These are phyloP conservation scores for Gillenia trifoliata DNA, from an alignment of 306 rosid genomes.

Conservation along the genomic window DNA sequence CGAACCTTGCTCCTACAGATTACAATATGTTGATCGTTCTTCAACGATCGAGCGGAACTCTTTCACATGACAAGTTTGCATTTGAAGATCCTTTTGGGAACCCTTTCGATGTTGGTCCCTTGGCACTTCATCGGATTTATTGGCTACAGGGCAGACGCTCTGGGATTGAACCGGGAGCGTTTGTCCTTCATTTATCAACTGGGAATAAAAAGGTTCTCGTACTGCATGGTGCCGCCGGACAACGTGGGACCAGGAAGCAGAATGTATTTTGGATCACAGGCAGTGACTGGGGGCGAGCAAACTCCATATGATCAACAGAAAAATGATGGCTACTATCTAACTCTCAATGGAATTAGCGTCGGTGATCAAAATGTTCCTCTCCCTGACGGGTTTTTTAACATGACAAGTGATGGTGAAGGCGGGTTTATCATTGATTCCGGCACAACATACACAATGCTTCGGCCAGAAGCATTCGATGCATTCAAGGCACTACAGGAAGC, in stretches of 20 bases:
- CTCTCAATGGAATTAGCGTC: constrained; percentile 11
- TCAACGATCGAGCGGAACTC: constrained; percentile 8
- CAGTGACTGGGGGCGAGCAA: not conserved
- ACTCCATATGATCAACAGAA: constrained; percentile 10
- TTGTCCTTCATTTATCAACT: constrained; percentile 19
- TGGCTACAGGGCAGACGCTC: not conserved
- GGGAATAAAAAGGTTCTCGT: constrained; percentile 20
- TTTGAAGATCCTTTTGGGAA: constrained; percentile 5
- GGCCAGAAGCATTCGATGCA: constrained; percentile 15
- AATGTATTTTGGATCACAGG: no score
- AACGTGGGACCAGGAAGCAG: not conserved
- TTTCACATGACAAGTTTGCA: constrained; percentile 17
- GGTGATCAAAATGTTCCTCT: not conserved
- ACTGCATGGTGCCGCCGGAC: constrained; percentile 15
- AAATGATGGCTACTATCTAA: constrained; percentile 2
- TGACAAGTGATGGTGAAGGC: not conserved
- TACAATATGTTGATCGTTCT: constrained; percentile 1
- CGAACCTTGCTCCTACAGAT: constrained; percentile 6
- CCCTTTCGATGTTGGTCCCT: constrained; percentile 12
- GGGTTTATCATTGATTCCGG: constrained; percentile 23
- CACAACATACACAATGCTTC: constrained; percentile 5
- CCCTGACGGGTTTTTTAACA: constrained; percentile 1
- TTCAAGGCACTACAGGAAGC: not conserved
- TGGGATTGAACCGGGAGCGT: constrained; percentile 9
- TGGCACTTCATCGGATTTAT: not conserved